phyloP scores from a whole-genome alignment of 2,329 filamentous ascomycete species.

The Colletotrichum limetticola region DNA sequence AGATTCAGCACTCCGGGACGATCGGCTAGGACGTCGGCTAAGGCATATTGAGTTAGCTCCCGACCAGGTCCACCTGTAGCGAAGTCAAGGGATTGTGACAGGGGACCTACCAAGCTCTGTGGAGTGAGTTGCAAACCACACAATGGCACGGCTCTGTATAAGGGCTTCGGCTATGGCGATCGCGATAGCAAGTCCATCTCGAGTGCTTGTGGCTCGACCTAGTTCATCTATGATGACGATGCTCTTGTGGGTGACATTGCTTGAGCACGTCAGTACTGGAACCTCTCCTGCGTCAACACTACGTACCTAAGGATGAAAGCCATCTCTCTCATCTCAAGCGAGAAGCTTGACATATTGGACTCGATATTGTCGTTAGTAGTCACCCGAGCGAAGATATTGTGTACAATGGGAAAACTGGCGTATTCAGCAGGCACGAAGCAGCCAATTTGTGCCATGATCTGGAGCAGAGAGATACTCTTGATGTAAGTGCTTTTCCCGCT shows the following conservation, averaged over 20 bases:
- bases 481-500: conserved; percentile 98
- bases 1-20: conserved; percentile 84
- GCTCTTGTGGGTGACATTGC: conserved; percentile 79
- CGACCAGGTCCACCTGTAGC: background rate
- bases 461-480: conserved; percentile 82
- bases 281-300: rapidly evolving
- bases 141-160: conserved; percentile 78
- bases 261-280: background rate
- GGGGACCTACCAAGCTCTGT: conserved; percentile 69
- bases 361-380: conserved; percentile 90
- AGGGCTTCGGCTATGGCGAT: conserved; percentile 90
- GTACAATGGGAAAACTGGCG: conserved; percentile 81
- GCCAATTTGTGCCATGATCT: conserved; percentile 94
- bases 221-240: conserved; percentile 92
- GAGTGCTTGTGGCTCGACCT: conserved; percentile 88
- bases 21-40: conserved; percentile 77
- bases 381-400: conserved; percentile 87
- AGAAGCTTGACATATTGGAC: conserved; percentile 92
- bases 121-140: conserved; percentile 97
- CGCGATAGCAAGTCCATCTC: conserved; percentile 89
- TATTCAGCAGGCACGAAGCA: conserved; percentile 89
- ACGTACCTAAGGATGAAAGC: conserved; percentile 82
- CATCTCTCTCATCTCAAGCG: conserved; percentile 94
- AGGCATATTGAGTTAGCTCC: background rate
- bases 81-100: background rate